Percentiles rank a stretch among this genome's conserved stretches.
Conservation (phyloP, 1,284 basidiomycete species). For the Tilletia caries region DNA sequence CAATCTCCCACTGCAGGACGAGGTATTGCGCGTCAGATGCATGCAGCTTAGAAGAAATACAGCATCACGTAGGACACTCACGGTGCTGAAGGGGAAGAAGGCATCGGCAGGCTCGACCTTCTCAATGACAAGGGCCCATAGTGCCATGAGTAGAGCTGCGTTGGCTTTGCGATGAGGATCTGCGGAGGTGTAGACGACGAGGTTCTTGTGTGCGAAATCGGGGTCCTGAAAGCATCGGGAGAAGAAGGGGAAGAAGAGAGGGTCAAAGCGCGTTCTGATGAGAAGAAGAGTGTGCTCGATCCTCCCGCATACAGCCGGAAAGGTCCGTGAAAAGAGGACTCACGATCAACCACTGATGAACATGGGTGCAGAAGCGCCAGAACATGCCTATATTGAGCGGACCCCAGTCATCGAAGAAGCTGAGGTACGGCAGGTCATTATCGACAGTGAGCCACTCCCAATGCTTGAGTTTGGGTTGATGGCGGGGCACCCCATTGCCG, state of each 20-base stretch:
- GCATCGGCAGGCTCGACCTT: slow-evolving; percentile 90
- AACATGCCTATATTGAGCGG: slow-evolving; percentile 60
- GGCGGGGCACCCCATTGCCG: not conserved
- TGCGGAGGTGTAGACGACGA: slow-evolving; percentile 84
- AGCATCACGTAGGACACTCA: slow-evolving; percentile 5
- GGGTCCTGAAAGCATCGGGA: slow-evolving; percentile 53
- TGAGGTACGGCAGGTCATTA: slow-evolving; percentile 84
- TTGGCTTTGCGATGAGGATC: slow-evolving; percentile 86
- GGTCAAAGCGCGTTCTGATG: not conserved
- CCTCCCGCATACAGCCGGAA: slow-evolving; percentile 13
- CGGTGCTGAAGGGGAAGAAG: slow-evolving; percentile 66
- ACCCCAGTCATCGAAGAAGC: slow-evolving; percentile 69
- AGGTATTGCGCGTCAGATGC: not conserved
- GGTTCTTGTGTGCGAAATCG: slow-evolving; percentile 65
- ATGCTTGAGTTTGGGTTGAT: slow-evolving; percentile 13
- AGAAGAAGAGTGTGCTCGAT: too few species aligned
- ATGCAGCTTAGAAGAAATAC: not conserved
- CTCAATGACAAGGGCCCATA: slow-evolving; percentile 86
- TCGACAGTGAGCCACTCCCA: slow-evolving; percentile 64
- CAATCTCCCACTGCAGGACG: slow-evolving; percentile 65
- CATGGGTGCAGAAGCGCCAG: slow-evolving; percentile 79
- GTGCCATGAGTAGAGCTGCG: slow-evolving; percentile 81
- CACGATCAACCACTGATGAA: slow-evolving; percentile 82
- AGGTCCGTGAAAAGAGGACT: slow-evolving; percentile 39
- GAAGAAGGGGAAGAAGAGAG: slow-evolving; percentile 1